A percentile compares a stretch with the other conserved stretches of the same genome.
Conservation (phyloP, 2,329 filamentous ascomycete genomes). For the Stachybotrys elegans region DNA sequence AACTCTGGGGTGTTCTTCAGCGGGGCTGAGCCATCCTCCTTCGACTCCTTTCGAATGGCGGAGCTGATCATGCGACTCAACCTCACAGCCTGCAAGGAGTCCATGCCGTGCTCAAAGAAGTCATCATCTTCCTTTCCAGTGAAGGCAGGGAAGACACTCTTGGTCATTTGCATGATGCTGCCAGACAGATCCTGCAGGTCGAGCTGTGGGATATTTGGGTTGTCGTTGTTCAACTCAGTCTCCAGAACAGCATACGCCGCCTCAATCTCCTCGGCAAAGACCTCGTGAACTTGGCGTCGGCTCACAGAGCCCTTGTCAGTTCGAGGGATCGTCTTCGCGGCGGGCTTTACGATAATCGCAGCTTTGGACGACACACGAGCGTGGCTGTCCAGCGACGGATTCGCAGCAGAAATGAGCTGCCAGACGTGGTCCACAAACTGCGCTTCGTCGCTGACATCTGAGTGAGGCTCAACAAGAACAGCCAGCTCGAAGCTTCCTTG, state of each 20-base stretch:
- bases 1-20: slow-evolving; percentile 9
- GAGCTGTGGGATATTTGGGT: background rate
- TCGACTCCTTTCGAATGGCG: background rate
- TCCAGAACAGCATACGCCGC: slow-evolving; percentile 12
- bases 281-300: slow-evolving; percentile 6
- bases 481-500: slow-evolving; percentile 9
- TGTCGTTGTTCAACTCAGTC: background rate
- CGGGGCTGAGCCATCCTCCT: background rate
- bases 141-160: slow-evolving; percentile 3
- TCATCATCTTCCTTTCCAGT: slow-evolving; percentile 8
- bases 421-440: slow-evolving; percentile 5
- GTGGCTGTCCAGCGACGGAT: slow-evolving; percentile 7
- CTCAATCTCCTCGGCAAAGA: slow-evolving; percentile 12
- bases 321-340: slow-evolving; percentile 7
- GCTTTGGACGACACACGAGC: slow-evolving; percentile 7
- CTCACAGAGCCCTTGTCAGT: slow-evolving; percentile 13
- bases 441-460: background rate
- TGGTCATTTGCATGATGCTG: slow-evolving; percentile 10
- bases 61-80: slow-evolving; percentile 12
- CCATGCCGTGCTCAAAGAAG: slow-evolving; percentile 23
- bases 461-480: slow-evolving; percentile 10
- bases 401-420: slow-evolving; percentile 5
- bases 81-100: slow-evolving; percentile 21
- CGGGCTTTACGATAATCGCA: slow-evolving; percentile 9
- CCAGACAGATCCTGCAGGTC: slow-evolving; percentile 6